Conservation (phyloP, 2,329 filamentous ascomycete genomes). For the Colletotrichum sojae region DNA sequence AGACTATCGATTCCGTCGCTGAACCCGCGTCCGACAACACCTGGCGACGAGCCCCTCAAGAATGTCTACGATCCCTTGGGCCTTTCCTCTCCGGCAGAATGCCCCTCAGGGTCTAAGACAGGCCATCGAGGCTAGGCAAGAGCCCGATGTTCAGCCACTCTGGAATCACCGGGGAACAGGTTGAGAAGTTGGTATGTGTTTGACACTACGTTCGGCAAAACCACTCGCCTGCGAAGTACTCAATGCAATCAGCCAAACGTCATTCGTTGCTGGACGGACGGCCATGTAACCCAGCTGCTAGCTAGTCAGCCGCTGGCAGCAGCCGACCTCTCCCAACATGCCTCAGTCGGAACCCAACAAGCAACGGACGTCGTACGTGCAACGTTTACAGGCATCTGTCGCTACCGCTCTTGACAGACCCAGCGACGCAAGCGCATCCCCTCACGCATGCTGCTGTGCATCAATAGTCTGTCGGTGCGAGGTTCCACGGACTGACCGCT, state of each 20-base stretch:
- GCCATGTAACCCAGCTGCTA: neutral
- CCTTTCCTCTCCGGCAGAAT: conserved; percentile 15
- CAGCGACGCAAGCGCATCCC: neutral
- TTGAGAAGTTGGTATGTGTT: neutral
- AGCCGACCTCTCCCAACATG: conserved; percentile 6
- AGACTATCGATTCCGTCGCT: conserved; percentile 5
- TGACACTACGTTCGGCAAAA: neutral
- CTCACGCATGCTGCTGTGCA: conserved; percentile 20
- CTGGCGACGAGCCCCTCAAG: neutral
- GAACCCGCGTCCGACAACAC: neutral
- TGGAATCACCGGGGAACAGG: neutral
- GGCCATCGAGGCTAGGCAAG: conserved; percentile 1
- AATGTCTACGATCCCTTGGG: conserved; percentile 4
- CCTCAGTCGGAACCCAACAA: conserved; percentile 18
- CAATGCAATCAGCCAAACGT: conserved; percentile 8
- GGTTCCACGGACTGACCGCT: conserved; percentile 31
- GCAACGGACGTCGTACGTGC: neutral
- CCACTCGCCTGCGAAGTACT: neutral
- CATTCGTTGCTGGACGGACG: conserved; percentile 3
- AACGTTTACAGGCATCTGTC: conserved; percentile 19
- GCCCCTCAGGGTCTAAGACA: conserved; percentile 17
- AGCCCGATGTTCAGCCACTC: neutral
- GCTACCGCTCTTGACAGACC: conserved; percentile 12
- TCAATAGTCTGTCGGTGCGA: conserved; percentile 21
- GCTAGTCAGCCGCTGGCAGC: conserved; percentile 12